These are phyloP conservation scores for Vararia minispora DNA, from an alignment of 768 basidiomycete genomes.

Conservation along the genomic window DNA sequence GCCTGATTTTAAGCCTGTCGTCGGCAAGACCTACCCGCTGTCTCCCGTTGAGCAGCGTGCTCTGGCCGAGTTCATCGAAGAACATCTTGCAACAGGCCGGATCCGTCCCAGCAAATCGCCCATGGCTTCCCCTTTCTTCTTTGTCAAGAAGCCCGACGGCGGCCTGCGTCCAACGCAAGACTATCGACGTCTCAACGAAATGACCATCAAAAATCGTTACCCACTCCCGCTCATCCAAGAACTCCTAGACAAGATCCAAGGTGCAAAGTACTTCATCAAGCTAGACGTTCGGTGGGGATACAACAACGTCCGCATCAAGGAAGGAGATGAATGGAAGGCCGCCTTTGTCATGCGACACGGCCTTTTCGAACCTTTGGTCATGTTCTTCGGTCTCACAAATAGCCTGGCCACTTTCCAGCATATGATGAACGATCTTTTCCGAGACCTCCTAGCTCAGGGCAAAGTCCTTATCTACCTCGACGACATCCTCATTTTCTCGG, in stretches of 20 bases:
- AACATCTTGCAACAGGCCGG: slow-evolving; percentile 13
- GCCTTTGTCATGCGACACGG: slow-evolving; percentile 25
- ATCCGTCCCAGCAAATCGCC: slow-evolving; percentile 15
- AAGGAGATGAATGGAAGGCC: slow-evolving; percentile 30
- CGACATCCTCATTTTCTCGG: slow-evolving; percentile 30
- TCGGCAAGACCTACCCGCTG: slow-evolving; percentile 14
- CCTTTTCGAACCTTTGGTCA: slow-evolving; percentile 26
- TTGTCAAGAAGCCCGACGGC: slow-evolving; percentile 21
- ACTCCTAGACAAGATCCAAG: slow-evolving; percentile 8
- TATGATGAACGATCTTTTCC: slow-evolving; percentile 20
- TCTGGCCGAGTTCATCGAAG: slow-evolving; percentile 15
- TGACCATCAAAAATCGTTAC: slow-evolving; percentile 12
- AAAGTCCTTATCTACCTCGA: slow-evolving; percentile 30
- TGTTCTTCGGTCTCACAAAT: slow-evolving; percentile 26
- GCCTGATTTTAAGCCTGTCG: slow-evolving; percentile 4
- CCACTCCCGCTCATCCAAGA: slow-evolving; percentile 13
- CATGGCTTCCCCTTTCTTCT: slow-evolving; percentile 19
- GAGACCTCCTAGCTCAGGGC: slow-evolving; percentile 18
- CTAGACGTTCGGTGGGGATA: slow-evolving; percentile 17
- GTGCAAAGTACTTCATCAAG: slow-evolving; percentile 17
- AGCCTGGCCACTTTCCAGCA: slow-evolving; percentile 23
- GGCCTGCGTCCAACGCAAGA: slow-evolving; percentile 16
- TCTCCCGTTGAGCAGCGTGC: slow-evolving; percentile 5
- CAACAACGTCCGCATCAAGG: slow-evolving; percentile 23
- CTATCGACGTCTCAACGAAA: slow-evolving; percentile 15